Evolutionary conservation across 352 stramenopile genomes (phyloP).

Genomic region (Phytophthora podocarpi): DNA sequence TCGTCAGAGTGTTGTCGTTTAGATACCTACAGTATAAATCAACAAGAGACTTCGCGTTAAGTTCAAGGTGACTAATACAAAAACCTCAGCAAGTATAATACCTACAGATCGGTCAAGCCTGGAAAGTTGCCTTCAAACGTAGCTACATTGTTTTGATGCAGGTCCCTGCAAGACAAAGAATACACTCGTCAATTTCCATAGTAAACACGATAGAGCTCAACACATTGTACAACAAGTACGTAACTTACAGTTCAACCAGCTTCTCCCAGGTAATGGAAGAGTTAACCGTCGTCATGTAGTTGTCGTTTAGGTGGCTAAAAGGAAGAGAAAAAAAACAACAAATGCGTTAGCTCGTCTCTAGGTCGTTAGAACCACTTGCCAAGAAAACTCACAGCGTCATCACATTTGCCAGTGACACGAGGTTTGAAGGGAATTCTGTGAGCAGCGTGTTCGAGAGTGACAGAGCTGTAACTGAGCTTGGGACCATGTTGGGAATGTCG

Average conservation of each 20-base stretch:
- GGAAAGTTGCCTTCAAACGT: slow-evolving; percentile 29
- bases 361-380: background rate
- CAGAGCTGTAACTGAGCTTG: slow-evolving; percentile 1
- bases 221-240: no score
- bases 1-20: slow-evolving; percentile 19
- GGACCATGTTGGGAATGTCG: slow-evolving; percentile 12
- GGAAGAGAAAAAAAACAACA: background rate
- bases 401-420: slow-evolving; percentile 7
- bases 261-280: slow-evolving; percentile 15
- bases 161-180: slow-evolving; percentile 14
- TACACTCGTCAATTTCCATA: background rate
- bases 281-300: slow-evolving; percentile 25
- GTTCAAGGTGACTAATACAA: no score
- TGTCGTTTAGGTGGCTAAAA: slow-evolving; percentile 12
- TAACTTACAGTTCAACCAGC: slow-evolving; percentile 20
- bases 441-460: slow-evolving; percentile 21
- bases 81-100: no score
- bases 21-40: slow-evolving; percentile 15
- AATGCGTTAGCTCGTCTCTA: background rate
- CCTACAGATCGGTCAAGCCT: slow-evolving; percentile 16
- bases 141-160: slow-evolving; percentile 18
- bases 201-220: background rate
- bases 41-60: no score
- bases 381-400: slow-evolving; percentile 14
- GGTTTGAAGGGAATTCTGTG: slow-evolving; percentile 12